phyloP scores from a whole-genome alignment of 352 stramenopile species.

The Pythium chondricola region DNA sequence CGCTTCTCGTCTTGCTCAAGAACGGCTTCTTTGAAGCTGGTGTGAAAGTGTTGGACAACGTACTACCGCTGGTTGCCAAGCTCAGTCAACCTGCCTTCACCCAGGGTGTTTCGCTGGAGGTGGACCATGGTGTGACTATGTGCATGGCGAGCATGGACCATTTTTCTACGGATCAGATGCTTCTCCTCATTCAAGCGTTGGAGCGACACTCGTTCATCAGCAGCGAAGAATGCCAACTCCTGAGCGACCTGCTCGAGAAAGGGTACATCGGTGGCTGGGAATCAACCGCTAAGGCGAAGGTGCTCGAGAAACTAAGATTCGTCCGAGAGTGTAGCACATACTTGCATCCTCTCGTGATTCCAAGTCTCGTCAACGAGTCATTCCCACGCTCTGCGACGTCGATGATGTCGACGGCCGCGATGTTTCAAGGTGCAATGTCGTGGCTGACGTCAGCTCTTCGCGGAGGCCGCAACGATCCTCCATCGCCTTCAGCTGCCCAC shows the following conservation, averaged over 20 bases:
- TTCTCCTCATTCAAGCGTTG: conserved; percentile 48
- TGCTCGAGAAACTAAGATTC: conserved; percentile 65
- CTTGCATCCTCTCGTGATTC: conserved; percentile 22
- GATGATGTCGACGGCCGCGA: conserved; percentile 21
- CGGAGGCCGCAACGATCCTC: conserved; percentile 14
- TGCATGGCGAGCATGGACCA: conserved; percentile 75
- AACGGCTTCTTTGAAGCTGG: conserved; percentile 46
- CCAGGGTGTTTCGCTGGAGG: background rate
- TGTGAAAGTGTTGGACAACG: conserved; percentile 68
- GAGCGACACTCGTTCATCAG: conserved; percentile 76
- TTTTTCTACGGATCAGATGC: conserved; percentile 57
- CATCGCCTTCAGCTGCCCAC: conserved; percentile 18
- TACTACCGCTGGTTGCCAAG: conserved; percentile 60
- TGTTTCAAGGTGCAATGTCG: conserved; percentile 26
- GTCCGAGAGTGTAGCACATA: conserved; percentile 56
- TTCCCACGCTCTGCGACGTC: conserved; percentile 18
- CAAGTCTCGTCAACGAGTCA: conserved; percentile 23
- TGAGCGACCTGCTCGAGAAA: conserved; percentile 75
- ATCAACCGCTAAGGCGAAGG: conserved; percentile 50
- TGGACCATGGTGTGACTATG: conserved; percentile 51
- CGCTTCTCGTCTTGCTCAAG: conserved; percentile 69
- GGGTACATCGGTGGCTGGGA: conserved; percentile 80
- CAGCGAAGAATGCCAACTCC: conserved; percentile 50
- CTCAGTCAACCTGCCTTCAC: conserved; percentile 26
- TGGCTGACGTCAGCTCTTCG: conserved; percentile 24